Base-by-base conservation (phyloP, 2,329 filamentous ascomycete genomes). In the Dryadomyces sulphureus region DNA sequence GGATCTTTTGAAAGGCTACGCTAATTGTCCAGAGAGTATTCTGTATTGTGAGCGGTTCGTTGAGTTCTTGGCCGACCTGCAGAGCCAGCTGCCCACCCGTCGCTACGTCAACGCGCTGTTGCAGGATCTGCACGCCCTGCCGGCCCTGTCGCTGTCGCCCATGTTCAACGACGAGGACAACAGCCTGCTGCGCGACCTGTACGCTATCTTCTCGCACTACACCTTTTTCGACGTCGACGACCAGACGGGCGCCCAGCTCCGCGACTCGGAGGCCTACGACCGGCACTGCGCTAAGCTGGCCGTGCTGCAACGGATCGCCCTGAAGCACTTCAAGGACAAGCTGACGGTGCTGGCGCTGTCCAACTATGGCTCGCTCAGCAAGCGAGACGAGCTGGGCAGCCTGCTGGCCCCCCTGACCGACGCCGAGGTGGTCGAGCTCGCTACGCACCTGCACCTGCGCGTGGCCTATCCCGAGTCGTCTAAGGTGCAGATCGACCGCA, bases 31-130 rank as follows among this genome's bases (percentile, higher is more conserved):
- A 62, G 81, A 88, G 27, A 79, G 84, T 53, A 60, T 88, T 19
- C 64, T 77, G 3, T 98, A 95, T 62, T 94, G 87, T 59, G 90
- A 96, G 62, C 77, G 89, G n/a, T 90, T 96, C 52, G 64, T 92
- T 44, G 92, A 98, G 62, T 81, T 98, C 44, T 68, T 98, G 41
- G 81, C 84, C 8, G 92, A 98, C 59, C 66, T 98, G 19, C 79
- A 93, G 60, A 95, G 90, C 56, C 92, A 98, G 60, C 69, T 96
- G 41, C 92, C 92, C 0, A 98, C 93, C 4, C 74, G 92, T 54
- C 79, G 92, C 61, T 96, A 96, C 60, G 85, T 94, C 59, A 95
- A 95, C 61, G 80, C 85, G 1, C 66, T 98, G 38, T 63, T 96
- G 14, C 80, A 84, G 55, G 90, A 98, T 59, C 67, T 96, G 40